phyloP scores from a whole-genome alignment of 106 monocot genomes.

The Allium fistulosum region DNA sequence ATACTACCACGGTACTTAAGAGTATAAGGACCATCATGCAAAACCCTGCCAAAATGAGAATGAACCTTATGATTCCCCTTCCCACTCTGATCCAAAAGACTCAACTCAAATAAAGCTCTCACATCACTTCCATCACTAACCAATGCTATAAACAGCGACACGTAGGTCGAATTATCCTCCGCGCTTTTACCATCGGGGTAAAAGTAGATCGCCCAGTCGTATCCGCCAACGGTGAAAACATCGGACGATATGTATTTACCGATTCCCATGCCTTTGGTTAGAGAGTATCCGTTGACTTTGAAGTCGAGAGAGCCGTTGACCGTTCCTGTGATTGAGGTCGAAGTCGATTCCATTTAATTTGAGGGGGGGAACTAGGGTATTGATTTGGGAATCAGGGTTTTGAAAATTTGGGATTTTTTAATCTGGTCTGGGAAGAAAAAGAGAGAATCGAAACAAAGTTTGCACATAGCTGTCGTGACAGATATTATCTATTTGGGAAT shows the following conservation, averaged over 20 bases:
- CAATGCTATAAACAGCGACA: conserved; percentile 39
- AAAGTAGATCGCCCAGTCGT: conserved; percentile 43
- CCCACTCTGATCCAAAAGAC: conserved; percentile 38
- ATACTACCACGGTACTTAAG: conserved; percentile 45
- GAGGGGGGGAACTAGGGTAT: too few relatives aligned
- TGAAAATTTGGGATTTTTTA: too few relatives aligned
- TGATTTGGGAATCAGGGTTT: too few relatives aligned
- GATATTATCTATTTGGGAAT: too few relatives aligned
- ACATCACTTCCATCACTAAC: conserved; percentile 44
- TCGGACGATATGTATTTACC: conserved; percentile 40
- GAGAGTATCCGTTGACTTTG: conserved; percentile 38
- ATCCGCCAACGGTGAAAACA: conserved; percentile 32
- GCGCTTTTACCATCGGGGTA: conserved; percentile 44
- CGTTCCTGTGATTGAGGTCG: conserved; percentile 37
- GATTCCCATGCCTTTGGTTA: conserved; percentile 32
- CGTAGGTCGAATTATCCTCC: conserved; percentile 29
- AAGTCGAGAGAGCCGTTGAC: conserved; percentile 44
- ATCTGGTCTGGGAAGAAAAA: too few relatives aligned
- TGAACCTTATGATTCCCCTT: conserved; percentile 39
- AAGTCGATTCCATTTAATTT: conserved; percentile 18
- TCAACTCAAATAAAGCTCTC: conserved; percentile 48
- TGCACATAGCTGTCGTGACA: too few relatives aligned
- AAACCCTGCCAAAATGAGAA: conserved; percentile 27
- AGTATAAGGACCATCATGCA: conserved; percentile 38
- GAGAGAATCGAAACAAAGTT: too few relatives aligned